Evolutionary conservation across 768 basidiomycete species (phyloP).

Genomic region (Phallus indusiatus): DNA sequence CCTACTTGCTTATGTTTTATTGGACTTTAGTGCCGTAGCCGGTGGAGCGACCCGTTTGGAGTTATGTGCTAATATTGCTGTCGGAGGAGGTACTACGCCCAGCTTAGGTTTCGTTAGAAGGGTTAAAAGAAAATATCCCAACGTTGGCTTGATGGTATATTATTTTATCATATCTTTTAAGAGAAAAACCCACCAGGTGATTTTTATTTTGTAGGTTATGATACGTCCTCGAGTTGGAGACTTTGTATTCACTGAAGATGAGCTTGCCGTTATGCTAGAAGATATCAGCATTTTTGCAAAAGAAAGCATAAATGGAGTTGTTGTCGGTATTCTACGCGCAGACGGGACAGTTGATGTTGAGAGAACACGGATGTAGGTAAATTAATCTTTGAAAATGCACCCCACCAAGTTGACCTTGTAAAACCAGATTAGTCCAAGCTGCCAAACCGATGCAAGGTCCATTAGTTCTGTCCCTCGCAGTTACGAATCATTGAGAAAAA

Average conservation of each 20-base stretch:
- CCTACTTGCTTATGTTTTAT: neutral
- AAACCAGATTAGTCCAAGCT: conserved; percentile 44
- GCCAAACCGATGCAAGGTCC: conserved; percentile 56
- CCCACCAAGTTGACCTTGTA: neutral
- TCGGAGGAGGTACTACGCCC: conserved; percentile 79
- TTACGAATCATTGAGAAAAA: neutral
- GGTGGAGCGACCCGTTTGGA: conserved; percentile 74
- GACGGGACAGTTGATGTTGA: conserved; percentile 54
- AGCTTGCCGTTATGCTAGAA: conserved; percentile 63
- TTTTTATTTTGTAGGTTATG: conserved; percentile 48
- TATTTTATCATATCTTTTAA: too few species aligned
- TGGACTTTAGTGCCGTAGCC: conserved; percentile 43
- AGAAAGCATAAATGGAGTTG: conserved; percentile 51
- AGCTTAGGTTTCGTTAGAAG: conserved; percentile 61
- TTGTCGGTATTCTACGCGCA: conserved; percentile 50
- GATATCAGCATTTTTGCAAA: conserved; percentile 58
- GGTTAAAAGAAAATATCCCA: conserved; percentile 39
- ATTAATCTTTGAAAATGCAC: neutral
- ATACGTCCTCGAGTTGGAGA: conserved; percentile 72
- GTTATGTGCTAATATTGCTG: conserved; percentile 56
- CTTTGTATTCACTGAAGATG: conserved; percentile 60
- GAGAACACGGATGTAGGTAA: conserved; percentile 42
- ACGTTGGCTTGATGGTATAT: conserved; percentile 47
- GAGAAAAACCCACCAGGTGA: neutral
- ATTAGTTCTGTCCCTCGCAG: neutral